phyloP scores from a whole-genome alignment of 78 protist genomes.

The Creolimax fragrantissima region DNA sequence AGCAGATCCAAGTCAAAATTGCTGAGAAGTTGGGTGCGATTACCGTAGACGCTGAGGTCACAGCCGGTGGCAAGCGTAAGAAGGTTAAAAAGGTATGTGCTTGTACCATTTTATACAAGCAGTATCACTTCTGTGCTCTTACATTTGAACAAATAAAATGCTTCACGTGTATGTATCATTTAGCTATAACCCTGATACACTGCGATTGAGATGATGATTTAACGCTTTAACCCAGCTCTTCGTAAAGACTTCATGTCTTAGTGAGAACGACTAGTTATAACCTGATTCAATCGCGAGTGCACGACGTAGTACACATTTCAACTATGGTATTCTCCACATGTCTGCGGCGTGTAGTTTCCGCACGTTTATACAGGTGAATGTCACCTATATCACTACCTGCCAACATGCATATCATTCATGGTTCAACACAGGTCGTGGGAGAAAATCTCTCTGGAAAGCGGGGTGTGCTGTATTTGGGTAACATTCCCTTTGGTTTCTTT shows the following conservation, averaged over 20 bases:
- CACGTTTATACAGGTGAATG: no score
- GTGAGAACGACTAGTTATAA: background rate
- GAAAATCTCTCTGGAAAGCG: background rate
- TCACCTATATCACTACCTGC: no score
- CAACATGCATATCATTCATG: no score
- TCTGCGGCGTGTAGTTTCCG: no score
- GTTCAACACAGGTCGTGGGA: background rate
- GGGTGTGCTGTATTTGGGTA: conserved; percentile 59
- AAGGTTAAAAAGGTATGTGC: background rate
- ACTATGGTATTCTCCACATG: no score
- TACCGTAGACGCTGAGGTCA: background rate
- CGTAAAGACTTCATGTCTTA: background rate
- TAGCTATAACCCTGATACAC: no score
- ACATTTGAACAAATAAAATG: no score
- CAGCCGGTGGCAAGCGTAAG: background rate
- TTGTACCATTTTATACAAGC: no score
- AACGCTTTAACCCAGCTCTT: background rate
- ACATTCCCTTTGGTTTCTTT: conserved; percentile 76
- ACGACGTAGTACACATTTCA: no score
- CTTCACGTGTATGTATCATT: no score
- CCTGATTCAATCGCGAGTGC: no score
- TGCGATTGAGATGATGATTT: background rate
- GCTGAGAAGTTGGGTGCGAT: background rate
- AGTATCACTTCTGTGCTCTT: no score
- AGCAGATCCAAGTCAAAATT: background rate